phyloP scores from a whole-genome alignment of 179 eudicot genomes.

The Spinacia oleracea region DNA sequence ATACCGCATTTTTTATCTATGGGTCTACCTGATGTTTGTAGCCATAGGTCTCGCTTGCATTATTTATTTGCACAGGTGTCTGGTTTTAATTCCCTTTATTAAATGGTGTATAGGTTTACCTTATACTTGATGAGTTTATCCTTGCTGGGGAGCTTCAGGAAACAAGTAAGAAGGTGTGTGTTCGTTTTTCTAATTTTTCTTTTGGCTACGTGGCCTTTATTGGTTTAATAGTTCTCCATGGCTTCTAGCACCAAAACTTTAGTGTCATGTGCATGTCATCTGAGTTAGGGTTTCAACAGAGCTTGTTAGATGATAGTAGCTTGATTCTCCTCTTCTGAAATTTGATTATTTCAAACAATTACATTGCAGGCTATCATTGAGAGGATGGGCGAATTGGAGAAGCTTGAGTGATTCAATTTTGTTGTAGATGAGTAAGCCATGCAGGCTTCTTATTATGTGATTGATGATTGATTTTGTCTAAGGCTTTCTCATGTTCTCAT shows the following conservation, averaged over 20 bases:
- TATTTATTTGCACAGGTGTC: neutral
- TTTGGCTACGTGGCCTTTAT: neutral
- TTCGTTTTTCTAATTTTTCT: neutral
- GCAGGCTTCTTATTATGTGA: neutral
- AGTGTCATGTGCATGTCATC: neutral
- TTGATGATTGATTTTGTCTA: conserved; percentile 13
- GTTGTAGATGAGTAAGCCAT: neutral
- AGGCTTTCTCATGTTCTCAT: conserved; percentile 15
- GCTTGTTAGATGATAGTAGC: neutral
- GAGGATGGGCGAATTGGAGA: conserved; percentile 95
- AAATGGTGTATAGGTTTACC: conserved; percentile 55
- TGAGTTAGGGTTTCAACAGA: neutral
- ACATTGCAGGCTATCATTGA: conserved; percentile 80
- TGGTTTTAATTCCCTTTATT: conserved; percentile 4
- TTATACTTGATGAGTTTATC: conserved; percentile 87
- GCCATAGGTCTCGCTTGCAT: neutral
- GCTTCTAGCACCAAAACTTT: neutral
- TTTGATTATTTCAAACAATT: neutral
- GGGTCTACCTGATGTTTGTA: neutral
- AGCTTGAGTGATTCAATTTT: conserved; percentile 53
- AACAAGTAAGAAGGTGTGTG: conserved; percentile 80
- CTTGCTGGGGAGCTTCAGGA: conserved; percentile 98
- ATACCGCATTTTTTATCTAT: no score
- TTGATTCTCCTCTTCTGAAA: neutral
- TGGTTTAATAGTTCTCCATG: neutral